Evolutionary conservation across 2,329 filamentous ascomycete species (phyloP).

Genomic region (Fusarium redolens): DNA sequence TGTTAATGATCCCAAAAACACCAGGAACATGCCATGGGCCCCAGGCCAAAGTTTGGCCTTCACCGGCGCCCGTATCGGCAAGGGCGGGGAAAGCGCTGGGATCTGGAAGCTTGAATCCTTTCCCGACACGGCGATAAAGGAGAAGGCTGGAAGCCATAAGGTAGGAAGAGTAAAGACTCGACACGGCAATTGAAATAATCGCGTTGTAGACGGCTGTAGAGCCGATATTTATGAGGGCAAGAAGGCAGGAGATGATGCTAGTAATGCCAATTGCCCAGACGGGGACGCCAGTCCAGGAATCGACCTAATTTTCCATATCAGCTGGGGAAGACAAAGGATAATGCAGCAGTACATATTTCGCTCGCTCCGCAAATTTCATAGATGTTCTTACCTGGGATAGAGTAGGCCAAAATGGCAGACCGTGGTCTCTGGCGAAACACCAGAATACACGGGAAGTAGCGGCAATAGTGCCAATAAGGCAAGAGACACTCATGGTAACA

Average conservation of each 20-base stretch:
- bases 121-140: constrained; percentile 32
- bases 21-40: constrained; percentile 66
- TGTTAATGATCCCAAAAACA: constrained; percentile 62
- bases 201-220: constrained; percentile 33
- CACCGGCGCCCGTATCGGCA: neutral
- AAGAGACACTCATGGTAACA: constrained; percentile 29
- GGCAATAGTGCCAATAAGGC: constrained; percentile 32
- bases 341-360: neutral
- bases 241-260: constrained; percentile 27
- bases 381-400: constrained; percentile 21
- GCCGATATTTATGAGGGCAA: constrained; percentile 35
- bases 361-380: neutral
- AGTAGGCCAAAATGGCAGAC: constrained; percentile 30
- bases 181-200: constrained; percentile 32
- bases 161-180: constrained; percentile 34
- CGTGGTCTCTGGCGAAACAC: constrained; percentile 33
- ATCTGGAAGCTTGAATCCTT: constrained; percentile 25
- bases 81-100: neutral
- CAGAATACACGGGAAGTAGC: constrained; percentile 36
- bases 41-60: constrained; percentile 51
- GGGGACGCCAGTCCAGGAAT: neutral
- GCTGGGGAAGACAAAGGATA: neutral
- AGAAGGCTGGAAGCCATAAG: constrained; percentile 29
- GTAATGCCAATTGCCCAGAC: constrained; percentile 30
- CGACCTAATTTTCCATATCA: neutral